phyloP scores from a whole-genome alignment of 768 basidiomycete genomes.

The Lentinula detonsa region DNA sequence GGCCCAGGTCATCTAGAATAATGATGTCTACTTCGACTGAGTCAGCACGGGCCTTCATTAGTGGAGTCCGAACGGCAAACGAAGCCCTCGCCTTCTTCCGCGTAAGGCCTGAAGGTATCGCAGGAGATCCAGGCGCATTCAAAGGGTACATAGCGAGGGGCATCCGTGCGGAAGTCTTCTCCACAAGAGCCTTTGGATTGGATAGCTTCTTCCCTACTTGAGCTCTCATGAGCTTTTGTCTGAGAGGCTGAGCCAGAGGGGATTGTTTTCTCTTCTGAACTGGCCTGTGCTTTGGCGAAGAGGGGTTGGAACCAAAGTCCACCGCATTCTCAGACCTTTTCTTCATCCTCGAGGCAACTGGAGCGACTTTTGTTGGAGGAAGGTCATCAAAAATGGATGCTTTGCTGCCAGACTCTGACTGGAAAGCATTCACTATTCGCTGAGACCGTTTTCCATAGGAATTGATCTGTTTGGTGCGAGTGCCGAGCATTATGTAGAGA shows the following conservation, averaged over 20 bases:
- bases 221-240: slow-evolving; percentile 3
- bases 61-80: slow-evolving; percentile 19
- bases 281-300: slow-evolving; percentile 31
- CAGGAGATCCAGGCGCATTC: slow-evolving; percentile 34
- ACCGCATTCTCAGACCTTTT: slow-evolving; percentile 28
- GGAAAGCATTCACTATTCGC: slow-evolving; percentile 49
- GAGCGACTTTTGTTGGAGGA: slow-evolving; percentile 28
- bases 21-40: slow-evolving; percentile 63
- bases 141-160: slow-evolving; percentile 33
- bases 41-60: slow-evolving; percentile 33
- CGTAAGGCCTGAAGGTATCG: slow-evolving; percentile 18
- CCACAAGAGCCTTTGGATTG: slow-evolving; percentile 1
- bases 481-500: slow-evolving; percentile 40
- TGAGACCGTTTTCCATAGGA: slow-evolving; percentile 59
- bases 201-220: slow-evolving; percentile 1
- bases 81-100: slow-evolving; percentile 16
- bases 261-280: slow-evolving; percentile 13
- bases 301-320: slow-evolving; percentile 24
- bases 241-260: background rate
- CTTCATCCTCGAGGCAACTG: slow-evolving; percentile 40
- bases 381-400: slow-evolving; percentile 37
- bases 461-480: slow-evolving; percentile 59
- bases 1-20: slow-evolving; percentile 56
- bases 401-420: slow-evolving; percentile 21
- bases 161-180: slow-evolving; percentile 18